Conservation (phyloP, 345 rosid genomes). For the Moricandia moricandioides region DNA sequence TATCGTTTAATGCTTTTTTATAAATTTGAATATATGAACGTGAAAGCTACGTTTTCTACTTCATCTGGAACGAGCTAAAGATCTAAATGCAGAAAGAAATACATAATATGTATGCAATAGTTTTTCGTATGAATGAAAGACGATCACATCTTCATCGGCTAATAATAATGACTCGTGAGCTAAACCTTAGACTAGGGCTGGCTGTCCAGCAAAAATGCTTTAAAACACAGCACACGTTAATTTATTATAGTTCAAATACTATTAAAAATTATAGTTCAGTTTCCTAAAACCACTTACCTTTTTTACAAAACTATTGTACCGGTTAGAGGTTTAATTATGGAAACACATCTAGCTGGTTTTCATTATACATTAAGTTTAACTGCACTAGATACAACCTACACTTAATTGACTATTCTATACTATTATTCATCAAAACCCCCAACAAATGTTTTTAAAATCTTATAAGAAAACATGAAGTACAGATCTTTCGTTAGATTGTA, state of each 20-base stretch:
- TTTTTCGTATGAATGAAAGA: conserved; percentile 18
- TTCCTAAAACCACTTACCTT: not conserved
- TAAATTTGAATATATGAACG: not conserved
- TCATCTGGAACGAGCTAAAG: not conserved
- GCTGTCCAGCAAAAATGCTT: conserved; percentile 10
- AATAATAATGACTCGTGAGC: conserved; percentile 42
- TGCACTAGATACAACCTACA: not conserved
- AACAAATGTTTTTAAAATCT: not conserved
- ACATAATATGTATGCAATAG: conserved; percentile 7
- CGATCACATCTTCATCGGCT: conserved; percentile 30
- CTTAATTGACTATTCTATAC: not conserved
- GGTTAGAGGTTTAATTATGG: not conserved
- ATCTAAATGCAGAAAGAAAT: not conserved
- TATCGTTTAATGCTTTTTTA: not conserved
- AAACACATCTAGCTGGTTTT: not conserved
- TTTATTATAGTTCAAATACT: not conserved
- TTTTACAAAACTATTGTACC: conserved; percentile 2
- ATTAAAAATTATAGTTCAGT: not conserved
- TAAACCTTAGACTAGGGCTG: conserved; percentile 33
- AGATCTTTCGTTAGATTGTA: too few relatives aligned
- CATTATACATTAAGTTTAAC: not conserved
- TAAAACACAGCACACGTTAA: not conserved
- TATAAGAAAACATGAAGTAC: not conserved
- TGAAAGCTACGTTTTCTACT: conserved; percentile 15
- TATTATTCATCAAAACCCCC: not conserved